Base-by-base conservation (phyloP, 75 land plant genomes). In the Pinus albicaulis region DNA sequence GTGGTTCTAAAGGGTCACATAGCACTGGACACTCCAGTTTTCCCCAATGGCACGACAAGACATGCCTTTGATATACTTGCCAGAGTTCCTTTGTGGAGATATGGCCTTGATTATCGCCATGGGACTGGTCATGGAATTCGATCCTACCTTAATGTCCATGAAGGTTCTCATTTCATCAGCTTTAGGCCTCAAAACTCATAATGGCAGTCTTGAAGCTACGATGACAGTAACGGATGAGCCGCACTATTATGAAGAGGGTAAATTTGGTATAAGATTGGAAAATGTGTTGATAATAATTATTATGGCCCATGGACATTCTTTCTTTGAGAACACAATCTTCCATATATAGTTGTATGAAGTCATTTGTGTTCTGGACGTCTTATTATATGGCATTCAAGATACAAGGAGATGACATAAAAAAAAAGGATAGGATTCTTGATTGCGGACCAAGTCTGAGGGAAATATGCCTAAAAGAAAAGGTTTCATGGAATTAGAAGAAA, bases 121-220 rank as follows among this genome's bases (percentile, higher is more conserved):
- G 98, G 99, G n/a, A 98, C 99, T 74, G 99, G 99, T 38, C 99
- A 98, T 87, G 99, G 99, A 48, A 86, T 98, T 76, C 96, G 99
- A 31, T 89, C 89, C 74, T 98, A 91, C 81, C 85, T 98, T 12
- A 92, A 95, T 85, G 99, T 95, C 74, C 99, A 98, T 84, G 99
- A 98, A 98, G 99, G 99, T 91, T 98, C 99, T 31, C 99, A 98
- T 60, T 75, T 84, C 19, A 92, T 98, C 26, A 95, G 98, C 83
- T 95, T 95, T 77, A 87, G 87, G 63, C 95, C 98, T n/a, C n/a
- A 86, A 84, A 25, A 93, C 99, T 80, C 89, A 86, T 31, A 89
- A 86, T 89, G 99, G 95, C 63, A 79, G 98, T 73, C 61, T 98
- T 62, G 94, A 98, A 78, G 88, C 90, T 64, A 84, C 93, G 48